phyloP scores from a whole-genome alignment of 140 eudicot genomes.

The Cichorium intybus region DNA sequence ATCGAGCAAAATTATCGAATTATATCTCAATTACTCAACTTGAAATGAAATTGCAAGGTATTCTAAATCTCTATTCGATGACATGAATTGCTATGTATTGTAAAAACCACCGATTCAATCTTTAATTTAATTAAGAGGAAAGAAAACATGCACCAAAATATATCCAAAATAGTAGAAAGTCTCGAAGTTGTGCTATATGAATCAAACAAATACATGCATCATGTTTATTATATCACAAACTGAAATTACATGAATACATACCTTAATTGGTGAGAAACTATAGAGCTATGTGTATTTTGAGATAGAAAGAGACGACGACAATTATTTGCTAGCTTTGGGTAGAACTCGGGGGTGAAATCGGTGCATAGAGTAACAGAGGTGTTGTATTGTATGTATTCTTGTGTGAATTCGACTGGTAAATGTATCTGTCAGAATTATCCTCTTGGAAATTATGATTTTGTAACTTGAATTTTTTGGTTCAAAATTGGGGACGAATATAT shows the following conservation, averaged over 20 bases:
- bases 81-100: constrained; percentile 4
- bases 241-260: too few species aligned
- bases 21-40: not conserved
- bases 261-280: constrained; percentile 19
- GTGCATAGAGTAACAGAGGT: too few species aligned
- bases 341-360: not conserved
- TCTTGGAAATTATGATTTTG: not conserved
- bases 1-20: not conserved
- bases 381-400: too few species aligned
- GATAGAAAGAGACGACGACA: not conserved
- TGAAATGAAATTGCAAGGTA: not conserved
- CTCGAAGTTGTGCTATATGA: not conserved
- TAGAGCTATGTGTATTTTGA: not conserved
- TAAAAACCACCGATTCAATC: not conserved
- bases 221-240: not conserved
- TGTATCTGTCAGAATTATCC: constrained; percentile 12
- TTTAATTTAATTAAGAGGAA: not conserved
- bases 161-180: not conserved
- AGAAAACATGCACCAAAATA: not conserved
- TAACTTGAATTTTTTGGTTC: too few species aligned
- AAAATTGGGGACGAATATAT: too few species aligned
- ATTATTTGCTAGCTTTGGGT: not conserved
- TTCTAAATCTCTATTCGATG: not conserved
- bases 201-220: not conserved
- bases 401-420: constrained; percentile 4